Base-by-base conservation (phyloP, 768 basidiomycete genomes). In the Boletus sp. region DNA sequence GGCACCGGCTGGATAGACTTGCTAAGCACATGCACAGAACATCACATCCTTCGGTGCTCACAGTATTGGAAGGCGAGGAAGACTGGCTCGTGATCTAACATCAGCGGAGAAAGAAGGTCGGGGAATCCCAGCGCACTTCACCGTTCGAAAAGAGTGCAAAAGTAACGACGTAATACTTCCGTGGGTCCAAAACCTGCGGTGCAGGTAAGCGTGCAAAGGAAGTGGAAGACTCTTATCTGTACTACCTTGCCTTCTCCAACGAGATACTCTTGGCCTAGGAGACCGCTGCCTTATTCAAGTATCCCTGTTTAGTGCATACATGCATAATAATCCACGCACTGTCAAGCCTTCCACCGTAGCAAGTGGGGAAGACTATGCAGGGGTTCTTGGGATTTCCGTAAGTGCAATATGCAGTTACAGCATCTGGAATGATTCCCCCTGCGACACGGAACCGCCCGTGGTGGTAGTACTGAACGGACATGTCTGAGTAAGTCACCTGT, bases 71-170 rank as follows among this genome's bases (percentile, higher is more conserved):
- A 38, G 82, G 81, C 23, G 83, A 83, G 23, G 81, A 83, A 2
- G 82, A 84, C 80, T 83, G 34, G 14, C 25, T 25, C 40, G 34
- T 9, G 6, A 42, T 19, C n/a, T 29, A 23, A 27, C 40, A 25
- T 56, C 21, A 49, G 51, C 21, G 11, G 37, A 35, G 14, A 21
- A 32, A 25, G 35, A 6, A n/a, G 27, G 29, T 13, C 17, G 23
- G 15, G 19, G 13, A 10, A 35, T 11, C 39, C 13, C 21, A 45
- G 13, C 74, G 29, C 50, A 81, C 82, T 75, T 83, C 81, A 61
- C 83, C 82, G 55, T 82, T 82, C 35, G 79, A 81, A 61, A 83
- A 83, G 38, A 83, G 66, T 0, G 80, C 81, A 57, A 83, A 79
- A 1, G 83, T 81, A 11, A 83, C 80, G 9, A 84, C 65, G 52